These are phyloP conservation scores for Hyphodiscus hymeniophilus DNA, from an alignment of 495 filamentous ascomycete species.

Conservation along the genomic window DNA sequence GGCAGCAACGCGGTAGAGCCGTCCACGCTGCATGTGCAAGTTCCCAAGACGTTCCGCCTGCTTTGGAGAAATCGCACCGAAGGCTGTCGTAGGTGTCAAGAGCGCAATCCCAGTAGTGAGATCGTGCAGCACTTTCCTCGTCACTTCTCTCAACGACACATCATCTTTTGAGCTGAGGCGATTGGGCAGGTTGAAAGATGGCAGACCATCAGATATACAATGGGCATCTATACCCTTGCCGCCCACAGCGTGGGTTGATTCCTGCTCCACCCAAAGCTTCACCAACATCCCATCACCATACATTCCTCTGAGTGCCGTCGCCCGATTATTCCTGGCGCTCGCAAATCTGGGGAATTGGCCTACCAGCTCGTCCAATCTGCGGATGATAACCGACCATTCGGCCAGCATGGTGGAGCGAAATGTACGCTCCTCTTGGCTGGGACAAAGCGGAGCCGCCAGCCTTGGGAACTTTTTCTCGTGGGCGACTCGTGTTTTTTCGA, in stretches of 20 bases:
- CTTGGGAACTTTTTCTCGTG: no score
- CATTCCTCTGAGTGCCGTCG: constrained; percentile 56
- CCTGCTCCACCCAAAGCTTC: constrained; percentile 19
- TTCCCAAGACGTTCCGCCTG: constrained; percentile 57
- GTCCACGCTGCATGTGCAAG: constrained; percentile 70
- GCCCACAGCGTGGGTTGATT: no score
- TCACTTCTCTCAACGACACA: constrained; percentile 26
- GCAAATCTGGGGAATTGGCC: constrained; percentile 57
- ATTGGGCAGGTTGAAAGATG: no score
- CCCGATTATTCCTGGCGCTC: constrained; percentile 67
- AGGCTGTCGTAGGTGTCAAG: constrained; percentile 41
- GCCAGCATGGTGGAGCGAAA: constrained; percentile 16
- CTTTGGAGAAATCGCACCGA: constrained; percentile 33
- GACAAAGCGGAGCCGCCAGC: constrained; percentile 7
- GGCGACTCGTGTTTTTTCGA: constrained; percentile 39
- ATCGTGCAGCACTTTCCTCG: constrained; percentile 43
- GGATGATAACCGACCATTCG: constrained; percentile 32
- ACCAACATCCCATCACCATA: constrained; percentile 39
- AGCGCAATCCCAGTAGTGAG: constrained; percentile 59
- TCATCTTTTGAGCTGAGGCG: no score
- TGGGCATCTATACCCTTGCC: no score
- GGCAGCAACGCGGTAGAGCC: constrained; percentile 56
- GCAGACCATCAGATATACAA: no score
- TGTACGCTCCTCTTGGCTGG: no score
- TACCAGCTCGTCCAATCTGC: constrained; percentile 46